Evolutionary conservation across 441 rosid genomes (phyloP), one percentile per base, ranked within the genome.

Genomic region (Adansonia gregorii): DNA sequence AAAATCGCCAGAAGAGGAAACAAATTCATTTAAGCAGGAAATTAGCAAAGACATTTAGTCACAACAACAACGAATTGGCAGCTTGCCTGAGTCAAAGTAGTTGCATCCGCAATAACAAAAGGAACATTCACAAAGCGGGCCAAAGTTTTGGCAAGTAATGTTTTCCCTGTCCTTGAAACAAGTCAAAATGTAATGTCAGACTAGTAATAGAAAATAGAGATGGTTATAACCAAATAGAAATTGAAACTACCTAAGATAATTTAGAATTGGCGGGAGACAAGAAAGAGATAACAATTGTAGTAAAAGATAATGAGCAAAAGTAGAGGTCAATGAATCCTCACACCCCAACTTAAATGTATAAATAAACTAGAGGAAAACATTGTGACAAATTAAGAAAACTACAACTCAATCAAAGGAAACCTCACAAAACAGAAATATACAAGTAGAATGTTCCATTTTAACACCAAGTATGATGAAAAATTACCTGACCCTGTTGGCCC

Each of bases 401-500:
- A 19, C 56, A 31, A 35, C 54, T 31, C 74, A 48, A 73, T 73
- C 19, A 61, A 61, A 17, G 48, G 11, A 41, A 35, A 35, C 17
- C 31, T 71, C 63, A 71, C 11, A 54, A 35, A 35, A 35, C 41
- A 4, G 17, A 70, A 24, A 52, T 27, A 55, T 72, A 55, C 49
- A 75, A 63, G 31, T 61, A 46, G 54, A 35, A 63, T 48, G 1
- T 35, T 39, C 35, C 64, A 9, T 39, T 65, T 46, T 17, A 41
- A n/a, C 48, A 49, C 71, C 31, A 69, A 77, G 59, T 56, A 58
- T 48, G 51, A 77, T 12, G 76, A 74, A 22, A 81, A 78, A 79
- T 88, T 84, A 95, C 99, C 99, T 83, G 99, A 95, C 70, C 99
- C 98, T 61, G 99, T 95, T 51, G 98, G 99, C 74, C 99, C 99